phyloP scores from a whole-genome alignment of 371 early-diverging fungal species.

The Mucor piriformis region DNA sequence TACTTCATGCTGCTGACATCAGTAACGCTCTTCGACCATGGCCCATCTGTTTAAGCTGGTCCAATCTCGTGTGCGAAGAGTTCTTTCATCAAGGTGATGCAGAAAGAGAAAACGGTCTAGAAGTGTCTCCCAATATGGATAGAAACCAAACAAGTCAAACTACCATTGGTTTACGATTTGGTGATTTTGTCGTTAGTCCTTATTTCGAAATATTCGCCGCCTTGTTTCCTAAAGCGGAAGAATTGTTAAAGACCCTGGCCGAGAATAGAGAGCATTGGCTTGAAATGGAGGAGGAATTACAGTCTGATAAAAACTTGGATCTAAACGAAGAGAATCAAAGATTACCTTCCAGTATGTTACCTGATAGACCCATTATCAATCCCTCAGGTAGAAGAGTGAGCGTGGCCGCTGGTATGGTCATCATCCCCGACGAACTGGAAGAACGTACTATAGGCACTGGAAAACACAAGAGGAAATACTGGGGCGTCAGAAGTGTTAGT shows the following conservation, averaged over 20 bases:
- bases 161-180: slow-evolving; percentile 81
- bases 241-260: slow-evolving; percentile 37
- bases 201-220: slow-evolving; percentile 82
- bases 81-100: slow-evolving; percentile 87
- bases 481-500: slow-evolving; percentile 50
- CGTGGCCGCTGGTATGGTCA: slow-evolving; percentile 58
- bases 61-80: slow-evolving; percentile 82
- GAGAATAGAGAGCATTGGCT: slow-evolving; percentile 48
- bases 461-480: slow-evolving; percentile 38
- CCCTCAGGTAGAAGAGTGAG: slow-evolving; percentile 56
- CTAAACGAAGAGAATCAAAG: slow-evolving; percentile 19
- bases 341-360: slow-evolving; percentile 37
- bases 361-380: slow-evolving; percentile 44
- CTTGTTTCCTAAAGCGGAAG: slow-evolving; percentile 65
- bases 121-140: slow-evolving; percentile 90
- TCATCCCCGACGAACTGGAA: slow-evolving; percentile 56
- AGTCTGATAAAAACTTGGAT: slow-evolving; percentile 2
- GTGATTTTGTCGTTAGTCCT: slow-evolving; percentile 83
- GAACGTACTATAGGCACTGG: slow-evolving; percentile 45
- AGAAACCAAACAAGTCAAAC: slow-evolving; percentile 72
- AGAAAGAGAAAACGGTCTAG: slow-evolving; percentile 71
- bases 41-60: slow-evolving; percentile 83
- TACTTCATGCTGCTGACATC: slow-evolving; percentile 89
- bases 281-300: slow-evolving; percentile 26
- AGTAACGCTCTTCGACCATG: slow-evolving; percentile 88